These are phyloP conservation scores for Dunaliella primolecta DNA, from an alignment of 139 green algal species.

Conservation along the genomic window DNA sequence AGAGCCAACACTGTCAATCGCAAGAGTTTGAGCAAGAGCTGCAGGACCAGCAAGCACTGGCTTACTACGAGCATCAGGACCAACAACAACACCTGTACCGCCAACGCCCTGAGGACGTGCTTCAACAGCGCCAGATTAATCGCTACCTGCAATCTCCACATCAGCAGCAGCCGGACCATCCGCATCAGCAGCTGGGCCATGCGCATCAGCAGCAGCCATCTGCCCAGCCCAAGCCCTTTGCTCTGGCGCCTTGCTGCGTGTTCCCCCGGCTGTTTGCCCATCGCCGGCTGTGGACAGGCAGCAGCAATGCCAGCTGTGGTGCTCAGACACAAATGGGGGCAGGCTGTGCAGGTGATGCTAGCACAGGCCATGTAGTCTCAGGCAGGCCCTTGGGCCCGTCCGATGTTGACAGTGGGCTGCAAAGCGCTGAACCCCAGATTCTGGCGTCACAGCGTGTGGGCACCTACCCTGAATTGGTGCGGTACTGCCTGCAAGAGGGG, in stretches of 20 bases:
- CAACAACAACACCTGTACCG: no score
- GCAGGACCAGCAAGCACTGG: neutral
- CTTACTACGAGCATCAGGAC: no score
- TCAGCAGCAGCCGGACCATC: no score
- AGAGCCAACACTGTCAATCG: neutral
- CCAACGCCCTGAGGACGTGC: no score
- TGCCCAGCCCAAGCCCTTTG: constrained; percentile 51
- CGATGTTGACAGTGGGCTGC: neutral
- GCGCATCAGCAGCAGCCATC: no score
- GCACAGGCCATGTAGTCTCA: neutral
- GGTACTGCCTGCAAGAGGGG: constrained; percentile 31
- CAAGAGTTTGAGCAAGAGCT: neutral
- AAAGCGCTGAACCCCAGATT: neutral
- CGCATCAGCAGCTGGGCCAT: no score
- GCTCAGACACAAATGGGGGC: neutral
- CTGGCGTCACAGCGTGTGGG: constrained; percentile 20
- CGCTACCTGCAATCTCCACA: no score
- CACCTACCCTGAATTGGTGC: constrained; percentile 38
- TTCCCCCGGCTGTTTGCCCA: constrained; percentile 51
- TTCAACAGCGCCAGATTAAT: no score
- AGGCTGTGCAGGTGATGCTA: neutral
- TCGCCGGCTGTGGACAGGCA: constrained; percentile 14
- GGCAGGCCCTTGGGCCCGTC: neutral
- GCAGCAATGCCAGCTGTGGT: neutral
- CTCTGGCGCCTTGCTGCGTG: constrained; percentile 61